A percentile compares a stretch with the other conserved stretches of the same genome.
Evolutionary conservation across 129 eudicot genomes (phyloP).

Genomic region (Arctium minus): DNA sequence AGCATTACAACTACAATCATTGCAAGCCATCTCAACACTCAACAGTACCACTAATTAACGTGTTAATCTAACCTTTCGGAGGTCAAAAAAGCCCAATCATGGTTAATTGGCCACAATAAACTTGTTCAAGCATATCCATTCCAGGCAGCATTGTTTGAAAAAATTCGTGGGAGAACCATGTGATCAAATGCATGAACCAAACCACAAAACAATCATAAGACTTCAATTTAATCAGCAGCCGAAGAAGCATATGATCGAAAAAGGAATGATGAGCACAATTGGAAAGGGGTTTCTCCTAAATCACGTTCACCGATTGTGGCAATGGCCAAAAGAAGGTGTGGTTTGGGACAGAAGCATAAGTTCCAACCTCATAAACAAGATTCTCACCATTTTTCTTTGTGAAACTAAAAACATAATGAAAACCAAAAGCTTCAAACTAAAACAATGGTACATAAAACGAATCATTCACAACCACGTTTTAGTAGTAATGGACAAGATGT

Average conservation of each 20-base stretch:
- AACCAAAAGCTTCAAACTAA: too few relatives aligned
- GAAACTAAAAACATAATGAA: too few relatives aligned
- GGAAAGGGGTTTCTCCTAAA: slow-evolving; percentile 37
- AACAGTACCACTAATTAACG: neutral
- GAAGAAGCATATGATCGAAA: slow-evolving; percentile 7
- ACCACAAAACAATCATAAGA: neutral
- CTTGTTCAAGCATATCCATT: neutral
- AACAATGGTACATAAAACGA: too few relatives aligned
- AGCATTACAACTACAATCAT: too few relatives aligned
- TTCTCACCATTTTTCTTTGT: too few relatives aligned
- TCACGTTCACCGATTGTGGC: slow-evolving; percentile 45
- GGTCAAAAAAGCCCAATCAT: neutral
- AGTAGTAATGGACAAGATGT: too few relatives aligned
- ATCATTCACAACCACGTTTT: too few relatives aligned
- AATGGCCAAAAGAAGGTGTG: neutral
- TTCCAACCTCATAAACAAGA: too few relatives aligned
- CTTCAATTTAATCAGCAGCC: neutral
- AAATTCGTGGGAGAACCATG: too few relatives aligned
- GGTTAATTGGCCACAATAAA: neutral
- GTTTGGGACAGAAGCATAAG: too few relatives aligned
- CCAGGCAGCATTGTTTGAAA: too few relatives aligned
- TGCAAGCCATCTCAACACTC: neutral
- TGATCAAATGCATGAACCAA: neutral
- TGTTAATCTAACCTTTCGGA: neutral
- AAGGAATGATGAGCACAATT: neutral